Evolutionary conservation across 345 rosid genomes (phyloP).

Genomic region (Citrus sp.): DNA sequence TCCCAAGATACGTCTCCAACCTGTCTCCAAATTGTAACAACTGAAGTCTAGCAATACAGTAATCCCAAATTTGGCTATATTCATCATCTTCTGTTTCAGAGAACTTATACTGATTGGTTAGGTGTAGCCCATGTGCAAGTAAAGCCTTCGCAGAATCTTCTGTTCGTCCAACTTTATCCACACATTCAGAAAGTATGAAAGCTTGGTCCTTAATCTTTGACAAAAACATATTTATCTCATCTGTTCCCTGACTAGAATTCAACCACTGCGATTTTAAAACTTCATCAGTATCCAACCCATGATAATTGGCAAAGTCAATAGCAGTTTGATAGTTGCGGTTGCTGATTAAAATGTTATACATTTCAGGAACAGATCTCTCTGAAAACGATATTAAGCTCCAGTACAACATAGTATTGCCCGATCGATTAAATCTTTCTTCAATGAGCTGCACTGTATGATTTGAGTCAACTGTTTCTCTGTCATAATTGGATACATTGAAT

Average conservation of each 20-base stretch:
- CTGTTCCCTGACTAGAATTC: constrained; percentile 53
- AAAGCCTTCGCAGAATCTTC: constrained; percentile 81
- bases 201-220: constrained; percentile 64
- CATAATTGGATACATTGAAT: constrained; percentile 27
- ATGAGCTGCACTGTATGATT: constrained; percentile 23
- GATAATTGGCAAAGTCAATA: constrained; percentile 66
- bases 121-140: constrained; percentile 61
- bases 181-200: constrained; percentile 76
- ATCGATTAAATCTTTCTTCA: constrained; percentile 33
- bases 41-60: constrained; percentile 77
- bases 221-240: constrained; percentile 56
- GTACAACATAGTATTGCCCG: constrained; percentile 32
- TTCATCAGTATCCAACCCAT: constrained; percentile 81
- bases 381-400: constrained; percentile 81
- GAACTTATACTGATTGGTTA: constrained; percentile 51
- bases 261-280: constrained; percentile 83
- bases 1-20: constrained; percentile 88
- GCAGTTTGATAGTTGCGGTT: constrained; percentile 63
- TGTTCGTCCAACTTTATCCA: constrained; percentile 69
- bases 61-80: constrained; percentile 57
- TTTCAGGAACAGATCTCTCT: constrained; percentile 75
- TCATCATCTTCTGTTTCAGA: constrained; percentile 51
- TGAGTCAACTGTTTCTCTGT: constrained; percentile 32
- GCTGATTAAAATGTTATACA: constrained; percentile 68
- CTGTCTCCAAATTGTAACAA: constrained; percentile 77